Evolutionary conservation across 345 rosid genomes (phyloP).

Genomic region (Limnanthes douglasii): DNA sequence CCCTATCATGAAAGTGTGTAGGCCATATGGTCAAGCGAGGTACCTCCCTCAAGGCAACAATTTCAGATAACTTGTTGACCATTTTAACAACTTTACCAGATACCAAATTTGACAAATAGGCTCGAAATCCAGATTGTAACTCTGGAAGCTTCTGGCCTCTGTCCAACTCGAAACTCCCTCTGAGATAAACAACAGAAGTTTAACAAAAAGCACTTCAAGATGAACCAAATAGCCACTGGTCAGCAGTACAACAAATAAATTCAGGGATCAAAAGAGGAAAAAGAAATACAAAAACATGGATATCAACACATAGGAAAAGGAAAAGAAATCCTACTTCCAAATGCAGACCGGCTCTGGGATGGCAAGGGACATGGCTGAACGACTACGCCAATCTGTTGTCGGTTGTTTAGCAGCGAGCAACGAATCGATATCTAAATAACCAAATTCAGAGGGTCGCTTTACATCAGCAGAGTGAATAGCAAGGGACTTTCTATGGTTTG

Average conservation of each 20-base stretch:
- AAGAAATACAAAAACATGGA: constrained; percentile 1
- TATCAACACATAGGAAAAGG: constrained; percentile 6
- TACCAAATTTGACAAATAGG: constrained; percentile 56
- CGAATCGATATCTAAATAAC: constrained; percentile 19
- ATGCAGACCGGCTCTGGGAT: constrained; percentile 70
- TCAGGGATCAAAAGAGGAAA: no score
- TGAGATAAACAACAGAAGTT: constrained; percentile 19
- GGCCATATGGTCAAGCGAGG: constrained; percentile 83
- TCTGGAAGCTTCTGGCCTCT: constrained; percentile 30
- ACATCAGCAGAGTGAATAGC: constrained; percentile 17
- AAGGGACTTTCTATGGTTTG: constrained; percentile 24
- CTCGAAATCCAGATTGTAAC: constrained; percentile 65
- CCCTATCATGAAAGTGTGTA: constrained; percentile 46
- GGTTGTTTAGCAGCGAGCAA: constrained; percentile 19
- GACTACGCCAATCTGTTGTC: constrained; percentile 14
- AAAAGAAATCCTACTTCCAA: constrained; percentile 73
- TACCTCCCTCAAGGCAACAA: constrained; percentile 55
- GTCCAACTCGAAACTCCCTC: constrained; percentile 67
- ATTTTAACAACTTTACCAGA: constrained; percentile 63
- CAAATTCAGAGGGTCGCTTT: constrained; percentile 10
- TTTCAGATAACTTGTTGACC: constrained; percentile 39
- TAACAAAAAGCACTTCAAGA: no score
- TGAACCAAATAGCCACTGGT: no score
- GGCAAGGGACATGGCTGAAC: constrained; percentile 23
- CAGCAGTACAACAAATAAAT: no score